phyloP scores from a whole-genome alignment of 2,329 filamentous ascomycete species.

The Clonostachys byssicola region DNA sequence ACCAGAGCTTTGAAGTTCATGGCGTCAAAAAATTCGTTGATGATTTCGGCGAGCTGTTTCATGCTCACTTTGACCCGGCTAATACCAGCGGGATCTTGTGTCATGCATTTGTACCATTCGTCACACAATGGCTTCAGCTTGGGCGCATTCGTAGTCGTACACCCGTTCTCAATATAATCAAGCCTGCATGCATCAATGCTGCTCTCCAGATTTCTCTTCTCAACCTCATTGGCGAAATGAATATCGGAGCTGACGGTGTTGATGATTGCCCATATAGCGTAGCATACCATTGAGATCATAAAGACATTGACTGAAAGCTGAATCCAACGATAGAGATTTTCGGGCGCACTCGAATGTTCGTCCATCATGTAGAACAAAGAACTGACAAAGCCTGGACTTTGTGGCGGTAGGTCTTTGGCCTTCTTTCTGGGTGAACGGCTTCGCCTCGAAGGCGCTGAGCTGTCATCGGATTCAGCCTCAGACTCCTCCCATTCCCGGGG shows the following conservation, averaged over 20 bases:
- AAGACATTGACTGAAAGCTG: slow-evolving; percentile 60
- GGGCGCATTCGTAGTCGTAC: slow-evolving; percentile 61
- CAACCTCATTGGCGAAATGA: slow-evolving; percentile 63
- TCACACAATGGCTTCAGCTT: slow-evolving; percentile 71
- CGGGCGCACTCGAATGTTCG: slow-evolving; percentile 53
- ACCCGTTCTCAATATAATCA: slow-evolving; percentile 74
- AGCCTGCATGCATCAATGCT: slow-evolving; percentile 71
- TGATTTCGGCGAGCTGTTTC: slow-evolving; percentile 84
- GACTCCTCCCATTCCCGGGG: slow-evolving; percentile 19
- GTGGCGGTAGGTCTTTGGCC: background rate
- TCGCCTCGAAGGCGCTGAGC: too few relatives aligned
- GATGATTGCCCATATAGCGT: slow-evolving; percentile 66
- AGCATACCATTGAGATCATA: slow-evolving; percentile 51
- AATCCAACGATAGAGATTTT: slow-evolving; percentile 56
- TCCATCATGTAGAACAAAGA: slow-evolving; percentile 47
- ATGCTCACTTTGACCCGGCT: slow-evolving; percentile 78
- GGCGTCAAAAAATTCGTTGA: slow-evolving; percentile 89
- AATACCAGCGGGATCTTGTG: slow-evolving; percentile 71
- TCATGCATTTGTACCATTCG: slow-evolving; percentile 86
- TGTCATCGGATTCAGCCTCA: slow-evolving; percentile 38
- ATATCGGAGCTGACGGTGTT: slow-evolving; percentile 72
- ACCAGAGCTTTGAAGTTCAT: slow-evolving; percentile 78
- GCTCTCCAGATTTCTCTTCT: slow-evolving; percentile 63
- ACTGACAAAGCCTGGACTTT: slow-evolving; percentile 24
- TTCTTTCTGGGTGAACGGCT: too few relatives aligned